Percentiles rank a stretch among this genome's conserved stretches.
Conservation (phyloP, 2,329 filamentous ascomycete species). For the Beauveria medogensis region DNA sequence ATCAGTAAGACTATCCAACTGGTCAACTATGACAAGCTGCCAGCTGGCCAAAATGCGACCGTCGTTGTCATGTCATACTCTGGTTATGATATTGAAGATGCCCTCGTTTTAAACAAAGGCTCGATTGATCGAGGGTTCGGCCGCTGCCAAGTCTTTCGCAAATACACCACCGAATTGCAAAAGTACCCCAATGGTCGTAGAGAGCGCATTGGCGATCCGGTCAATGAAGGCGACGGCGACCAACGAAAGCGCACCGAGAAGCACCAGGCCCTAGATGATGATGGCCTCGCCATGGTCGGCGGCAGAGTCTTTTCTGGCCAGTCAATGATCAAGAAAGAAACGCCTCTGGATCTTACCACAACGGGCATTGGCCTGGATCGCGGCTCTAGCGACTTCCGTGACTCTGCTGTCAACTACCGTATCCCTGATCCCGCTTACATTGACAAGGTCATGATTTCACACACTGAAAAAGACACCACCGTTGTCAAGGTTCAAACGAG, state of each 20-base stretch:
- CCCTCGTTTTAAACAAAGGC: conserved; percentile 91
- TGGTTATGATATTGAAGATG: conserved; percentile 98
- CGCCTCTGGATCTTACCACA: conserved; percentile 68
- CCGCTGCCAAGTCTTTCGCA: conserved; percentile 95
- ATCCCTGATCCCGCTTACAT: conserved; percentile 81
- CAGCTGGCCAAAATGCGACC: conserved; percentile 91
- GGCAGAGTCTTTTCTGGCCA: conserved; percentile 70
- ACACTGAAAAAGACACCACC: conserved; percentile 76
- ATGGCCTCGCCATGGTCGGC: conserved; percentile 84
- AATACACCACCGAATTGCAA: conserved; percentile 79
- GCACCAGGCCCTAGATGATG: conserved; percentile 67
- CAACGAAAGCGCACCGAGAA: conserved; percentile 55
- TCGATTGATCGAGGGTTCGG: conserved; percentile 93
- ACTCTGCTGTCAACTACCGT: conserved; percentile 69
- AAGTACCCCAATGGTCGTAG: conserved; percentile 76
- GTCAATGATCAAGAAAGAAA: conserved; percentile 84
- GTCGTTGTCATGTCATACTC: conserved; percentile 99
- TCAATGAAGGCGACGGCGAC: conserved; percentile 51
- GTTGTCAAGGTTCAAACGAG: conserved; percentile 91
- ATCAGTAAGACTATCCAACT: conserved; percentile 95
- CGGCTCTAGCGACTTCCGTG: conserved; percentile 54
- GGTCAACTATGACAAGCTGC: conserved; percentile 93
- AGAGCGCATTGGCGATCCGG: conserved; percentile 55
- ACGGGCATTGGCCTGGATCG: conserved; percentile 63
- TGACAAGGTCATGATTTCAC: conserved; percentile 91